phyloP scores from a whole-genome alignment of 2,329 filamentous ascomycete genomes.

The Penicillium nordicum region DNA sequence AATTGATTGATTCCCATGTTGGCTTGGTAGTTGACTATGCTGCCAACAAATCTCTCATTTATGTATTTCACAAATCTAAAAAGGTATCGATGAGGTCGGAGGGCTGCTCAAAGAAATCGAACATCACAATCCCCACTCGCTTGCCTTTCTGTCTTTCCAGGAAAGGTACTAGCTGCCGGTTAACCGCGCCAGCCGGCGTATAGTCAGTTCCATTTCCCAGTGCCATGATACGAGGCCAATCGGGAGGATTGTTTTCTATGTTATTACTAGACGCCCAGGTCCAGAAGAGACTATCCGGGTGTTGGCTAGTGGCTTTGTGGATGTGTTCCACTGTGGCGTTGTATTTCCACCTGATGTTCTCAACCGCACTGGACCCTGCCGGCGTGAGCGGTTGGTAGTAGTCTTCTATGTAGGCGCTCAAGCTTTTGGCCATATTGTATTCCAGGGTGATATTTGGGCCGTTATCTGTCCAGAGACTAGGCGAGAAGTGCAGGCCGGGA shows the following conservation, averaged over 20 bases:
- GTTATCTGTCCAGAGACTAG: conserved; percentile 46
- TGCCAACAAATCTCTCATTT: neutral
- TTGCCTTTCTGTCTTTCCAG: conserved; percentile 40
- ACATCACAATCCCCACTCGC: conserved; percentile 52
- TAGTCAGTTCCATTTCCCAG: conserved; percentile 40
- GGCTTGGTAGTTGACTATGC: neutral
- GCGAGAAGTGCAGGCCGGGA: conserved; percentile 49
- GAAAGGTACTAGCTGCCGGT: conserved; percentile 41
- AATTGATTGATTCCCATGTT: neutral
- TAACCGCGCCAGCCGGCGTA: conserved; percentile 46
- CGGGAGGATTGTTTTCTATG: conserved; percentile 36
- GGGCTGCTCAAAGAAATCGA: conserved; percentile 51
- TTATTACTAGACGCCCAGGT: conserved; percentile 49
- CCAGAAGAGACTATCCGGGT: conserved; percentile 46
- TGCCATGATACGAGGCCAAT: conserved; percentile 48
- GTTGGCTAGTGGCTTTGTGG: conserved; percentile 32
- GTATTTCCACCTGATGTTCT: conserved; percentile 47
- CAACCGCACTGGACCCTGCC: conserved; percentile 28
- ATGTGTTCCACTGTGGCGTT: conserved; percentile 44
- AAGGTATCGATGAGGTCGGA: conserved; percentile 41
- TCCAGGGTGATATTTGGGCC: conserved; percentile 39
- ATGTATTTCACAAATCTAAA: conserved; percentile 22
- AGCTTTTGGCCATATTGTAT: conserved; percentile 40
- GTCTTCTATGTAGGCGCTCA: conserved; percentile 50
- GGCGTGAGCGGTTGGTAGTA: conserved; percentile 44